A percentile compares a stretch with the other conserved stretches of the same genome.
Evolutionary conservation across 805 yeast species (phyloP).

Genomic region (Metschnikowia corniflorae): DNA sequence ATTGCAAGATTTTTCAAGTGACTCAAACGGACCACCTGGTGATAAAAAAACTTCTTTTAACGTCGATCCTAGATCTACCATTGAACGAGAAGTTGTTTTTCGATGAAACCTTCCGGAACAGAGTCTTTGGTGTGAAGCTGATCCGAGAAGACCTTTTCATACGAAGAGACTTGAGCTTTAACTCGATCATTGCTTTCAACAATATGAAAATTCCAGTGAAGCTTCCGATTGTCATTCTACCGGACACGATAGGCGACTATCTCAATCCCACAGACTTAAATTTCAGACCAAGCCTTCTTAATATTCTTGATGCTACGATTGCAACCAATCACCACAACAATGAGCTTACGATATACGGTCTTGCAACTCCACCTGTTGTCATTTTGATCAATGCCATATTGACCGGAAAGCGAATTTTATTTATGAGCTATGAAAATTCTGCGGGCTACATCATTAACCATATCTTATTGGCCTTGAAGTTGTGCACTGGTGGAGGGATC

Average conservation of each 20-base stretch:
- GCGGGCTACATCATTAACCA: slow-evolving; percentile 41
- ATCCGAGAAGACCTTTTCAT: slow-evolving; percentile 35
- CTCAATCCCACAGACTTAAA: slow-evolving; percentile 44
- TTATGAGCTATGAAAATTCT: slow-evolving; percentile 38
- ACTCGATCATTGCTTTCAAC: slow-evolving; percentile 35
- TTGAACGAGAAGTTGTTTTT: slow-evolving; percentile 38
- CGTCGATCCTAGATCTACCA: slow-evolving; percentile 42
- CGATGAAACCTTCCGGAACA: slow-evolving; percentile 37
- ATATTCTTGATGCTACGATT: slow-evolving; percentile 33
- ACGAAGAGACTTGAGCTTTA: slow-evolving; percentile 42
- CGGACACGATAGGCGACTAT: slow-evolving; percentile 43
- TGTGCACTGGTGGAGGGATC: slow-evolving; percentile 43
- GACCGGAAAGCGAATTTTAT: slow-evolving; percentile 38
- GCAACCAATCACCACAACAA: slow-evolving; percentile 35
- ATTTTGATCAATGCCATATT: slow-evolving; percentile 35
- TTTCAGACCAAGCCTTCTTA: slow-evolving; percentile 37
- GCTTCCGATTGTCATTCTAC: slow-evolving; percentile 39
- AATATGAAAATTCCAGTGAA: slow-evolving; percentile 44
- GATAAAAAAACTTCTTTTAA: slow-evolving; percentile 36
- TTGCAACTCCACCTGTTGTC: slow-evolving; percentile 46
- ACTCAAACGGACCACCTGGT: slow-evolving; percentile 23
- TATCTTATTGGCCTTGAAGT: slow-evolving; percentile 36
- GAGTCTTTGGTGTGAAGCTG: slow-evolving; percentile 27
- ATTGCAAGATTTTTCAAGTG: slow-evolving; percentile 27
- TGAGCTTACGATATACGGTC: slow-evolving; percentile 51